Percentiles rank a stretch among this genome's conserved stretches.
These are phyloP conservation scores for Lasiodiplodia sp. DNA, from an alignment of 2,329 filamentous ascomycete genomes.

Conservation along the genomic window DNA sequence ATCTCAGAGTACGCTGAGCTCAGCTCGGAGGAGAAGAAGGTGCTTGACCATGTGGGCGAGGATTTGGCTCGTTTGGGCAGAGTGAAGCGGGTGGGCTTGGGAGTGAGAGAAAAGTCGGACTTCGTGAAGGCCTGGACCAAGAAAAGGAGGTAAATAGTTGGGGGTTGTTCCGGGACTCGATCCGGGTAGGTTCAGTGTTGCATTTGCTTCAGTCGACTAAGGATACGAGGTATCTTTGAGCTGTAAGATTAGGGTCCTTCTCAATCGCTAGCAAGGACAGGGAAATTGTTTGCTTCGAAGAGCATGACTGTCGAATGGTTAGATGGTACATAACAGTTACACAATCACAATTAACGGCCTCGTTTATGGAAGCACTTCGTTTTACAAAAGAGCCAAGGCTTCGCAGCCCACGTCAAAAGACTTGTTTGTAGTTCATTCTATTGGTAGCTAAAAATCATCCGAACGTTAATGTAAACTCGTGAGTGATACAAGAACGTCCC, in stretches of 20 bases:
- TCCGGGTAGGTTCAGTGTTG: background rate
- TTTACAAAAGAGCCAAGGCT: background rate
- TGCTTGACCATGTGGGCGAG: constrained; percentile 83
- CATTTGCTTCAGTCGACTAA: constrained; percentile 5
- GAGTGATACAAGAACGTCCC: background rate
- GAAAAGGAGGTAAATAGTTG: constrained; percentile 40
- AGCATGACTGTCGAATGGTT: background rate
- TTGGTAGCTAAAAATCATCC: background rate
- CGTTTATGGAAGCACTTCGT: background rate
- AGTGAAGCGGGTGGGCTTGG: constrained; percentile 87
- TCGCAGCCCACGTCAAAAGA: background rate
- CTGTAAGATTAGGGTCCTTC: constrained; percentile 11
- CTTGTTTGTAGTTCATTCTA: background rate
- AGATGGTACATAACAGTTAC: background rate
- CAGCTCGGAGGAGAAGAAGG: constrained; percentile 66
- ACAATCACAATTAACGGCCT: background rate
- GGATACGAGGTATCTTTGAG: background rate
- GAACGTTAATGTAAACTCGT: background rate
- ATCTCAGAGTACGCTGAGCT: constrained; percentile 41
- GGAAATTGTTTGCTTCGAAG: constrained; percentile 8
- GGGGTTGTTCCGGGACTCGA: background rate
- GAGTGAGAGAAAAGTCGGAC: constrained; percentile 79
- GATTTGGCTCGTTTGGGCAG: constrained; percentile 85
- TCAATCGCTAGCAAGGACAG: constrained; percentile 2
- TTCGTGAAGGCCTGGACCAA: constrained; percentile 78